A percentile compares a stretch with the other conserved stretches of the same genome.
Evolutionary conservation across 805 yeast species (phyloP).

Genomic region (Allodekkera sacchari): DNA sequence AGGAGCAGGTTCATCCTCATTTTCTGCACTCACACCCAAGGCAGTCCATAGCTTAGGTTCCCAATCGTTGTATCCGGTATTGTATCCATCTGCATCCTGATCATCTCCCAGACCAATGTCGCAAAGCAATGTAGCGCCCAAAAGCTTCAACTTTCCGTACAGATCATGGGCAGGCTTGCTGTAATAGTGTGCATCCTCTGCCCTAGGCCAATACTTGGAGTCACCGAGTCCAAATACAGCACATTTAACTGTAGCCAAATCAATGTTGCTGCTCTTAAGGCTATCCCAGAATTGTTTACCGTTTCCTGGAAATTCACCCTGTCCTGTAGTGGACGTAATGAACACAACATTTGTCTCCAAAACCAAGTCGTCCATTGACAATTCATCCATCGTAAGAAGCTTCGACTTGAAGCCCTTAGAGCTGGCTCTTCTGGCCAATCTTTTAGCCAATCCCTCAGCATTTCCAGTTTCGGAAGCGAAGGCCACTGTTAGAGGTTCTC

Average conservation of each 20-base stretch:
- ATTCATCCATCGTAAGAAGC: constrained; percentile 63
- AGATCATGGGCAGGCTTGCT: constrained; percentile 85
- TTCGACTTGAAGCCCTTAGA: constrained; percentile 69
- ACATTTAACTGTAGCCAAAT: constrained; percentile 47
- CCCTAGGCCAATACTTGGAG: constrained; percentile 92
- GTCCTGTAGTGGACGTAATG: constrained; percentile 72
- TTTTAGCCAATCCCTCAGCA: constrained; percentile 75
- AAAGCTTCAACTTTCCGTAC: constrained; percentile 48
- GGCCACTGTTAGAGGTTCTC: constrained; percentile 83
- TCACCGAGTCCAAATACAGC: constrained; percentile 77
- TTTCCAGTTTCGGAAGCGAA: constrained; percentile 92
- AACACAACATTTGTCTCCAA: constrained; percentile 62
- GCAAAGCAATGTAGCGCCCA: constrained; percentile 67
- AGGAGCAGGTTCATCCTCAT: constrained; percentile 84
- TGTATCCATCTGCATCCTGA: constrained; percentile 93
- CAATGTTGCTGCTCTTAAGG: constrained; percentile 57
- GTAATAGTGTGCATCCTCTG: constrained; percentile 88
- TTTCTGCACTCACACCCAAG: constrained; percentile 80
- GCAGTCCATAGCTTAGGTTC: constrained; percentile 80
- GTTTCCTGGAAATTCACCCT: constrained; percentile 81
- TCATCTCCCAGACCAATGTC: constrained; percentile 91
- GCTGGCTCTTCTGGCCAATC: constrained; percentile 68
- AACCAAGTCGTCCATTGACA: constrained; percentile 64
- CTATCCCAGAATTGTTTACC: constrained; percentile 74
- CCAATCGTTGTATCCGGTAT: constrained; percentile 88